These are phyloP conservation scores for Neurospora discreta DNA, from an alignment of 495 filamentous ascomycete genomes.

Conservation along the genomic window DNA sequence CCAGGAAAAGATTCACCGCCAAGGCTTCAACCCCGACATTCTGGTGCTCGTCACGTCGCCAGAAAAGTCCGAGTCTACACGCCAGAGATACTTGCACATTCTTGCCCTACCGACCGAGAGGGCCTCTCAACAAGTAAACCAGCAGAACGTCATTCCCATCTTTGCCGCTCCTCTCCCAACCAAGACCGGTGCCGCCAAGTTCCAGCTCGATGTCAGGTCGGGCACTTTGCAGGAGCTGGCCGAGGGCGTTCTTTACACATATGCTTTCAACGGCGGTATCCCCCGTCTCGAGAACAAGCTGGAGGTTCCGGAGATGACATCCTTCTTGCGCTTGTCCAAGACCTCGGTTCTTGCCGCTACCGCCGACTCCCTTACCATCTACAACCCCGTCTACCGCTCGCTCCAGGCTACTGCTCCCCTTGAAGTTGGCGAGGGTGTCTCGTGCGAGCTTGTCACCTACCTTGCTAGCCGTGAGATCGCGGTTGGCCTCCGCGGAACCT, in stretches of 20 bases:
- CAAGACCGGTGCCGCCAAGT: constrained; percentile 13
- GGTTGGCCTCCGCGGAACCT: constrained; percentile 44
- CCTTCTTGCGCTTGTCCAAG: constrained; percentile 42
- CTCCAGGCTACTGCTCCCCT: constrained; percentile 45
- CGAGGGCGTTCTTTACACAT: constrained; percentile 33
- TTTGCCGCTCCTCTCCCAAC: constrained; percentile 17
- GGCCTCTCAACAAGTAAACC: constrained; percentile 11
- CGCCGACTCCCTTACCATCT: constrained; percentile 35
- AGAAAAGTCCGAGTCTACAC: neutral
- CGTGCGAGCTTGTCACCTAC: constrained; percentile 44
- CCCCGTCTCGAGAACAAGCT: constrained; percentile 33
- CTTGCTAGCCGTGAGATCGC: constrained; percentile 53
- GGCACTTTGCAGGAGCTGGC: constrained; percentile 44
- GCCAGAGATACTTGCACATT: constrained; percentile 33
- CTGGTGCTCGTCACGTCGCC: constrained; percentile 33
- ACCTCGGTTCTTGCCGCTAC: constrained; percentile 38
- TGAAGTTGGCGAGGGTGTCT: constrained; percentile 13
- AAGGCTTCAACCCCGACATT: constrained; percentile 35
- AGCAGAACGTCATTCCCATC: constrained; percentile 15
- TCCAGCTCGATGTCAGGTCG: constrained; percentile 43
- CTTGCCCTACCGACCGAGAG: constrained; percentile 27
- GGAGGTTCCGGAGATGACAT: constrained; percentile 24
- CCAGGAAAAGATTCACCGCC: constrained; percentile 22
- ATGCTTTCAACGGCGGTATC: constrained; percentile 38
- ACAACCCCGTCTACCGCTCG: constrained; percentile 57